Percentiles rank a stretch among this genome's conserved stretches.
Evolutionary conservation across 352 stramenopile genomes (phyloP).

Genomic region (Halophytophthora polymorphica): DNA sequence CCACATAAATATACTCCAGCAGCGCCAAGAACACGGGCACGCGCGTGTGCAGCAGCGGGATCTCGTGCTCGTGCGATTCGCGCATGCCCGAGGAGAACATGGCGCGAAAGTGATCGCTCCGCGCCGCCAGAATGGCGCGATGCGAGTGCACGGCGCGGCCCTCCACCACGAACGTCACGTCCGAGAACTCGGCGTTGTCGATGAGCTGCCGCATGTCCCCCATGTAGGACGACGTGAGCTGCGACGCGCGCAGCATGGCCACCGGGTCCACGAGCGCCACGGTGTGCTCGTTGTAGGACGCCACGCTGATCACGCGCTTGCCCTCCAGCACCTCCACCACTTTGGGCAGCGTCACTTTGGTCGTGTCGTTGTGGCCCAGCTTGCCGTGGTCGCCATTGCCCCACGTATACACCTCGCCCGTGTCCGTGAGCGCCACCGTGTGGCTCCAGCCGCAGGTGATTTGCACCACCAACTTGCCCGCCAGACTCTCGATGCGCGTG

Average conservation of each 20-base stretch:
- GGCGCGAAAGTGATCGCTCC: slow-evolving; percentile 93
- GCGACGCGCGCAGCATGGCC: slow-evolving; percentile 66
- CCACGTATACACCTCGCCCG: slow-evolving; percentile 93
- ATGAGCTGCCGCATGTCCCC: slow-evolving; percentile 92
- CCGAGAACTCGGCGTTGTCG: slow-evolving; percentile 87
- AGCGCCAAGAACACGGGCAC: slow-evolving; percentile 92
- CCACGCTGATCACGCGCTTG: slow-evolving; percentile 93
- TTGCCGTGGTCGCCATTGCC: slow-evolving; percentile 93
- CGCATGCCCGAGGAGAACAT: slow-evolving; percentile 96
- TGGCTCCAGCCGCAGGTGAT: slow-evolving; percentile 97
- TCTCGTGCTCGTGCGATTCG: slow-evolving; percentile 82
- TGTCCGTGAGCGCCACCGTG: slow-evolving; percentile 92
- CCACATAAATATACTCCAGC: slow-evolving; percentile 97
- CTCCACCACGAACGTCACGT: slow-evolving; percentile 89
- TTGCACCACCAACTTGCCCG: slow-evolving; percentile 88
- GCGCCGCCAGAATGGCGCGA: slow-evolving; percentile 89
- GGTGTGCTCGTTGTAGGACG: slow-evolving; percentile 98
- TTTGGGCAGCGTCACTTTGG: slow-evolving; percentile 94
- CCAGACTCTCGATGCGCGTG: slow-evolving; percentile 89
- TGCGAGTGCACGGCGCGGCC: slow-evolving; percentile 80
- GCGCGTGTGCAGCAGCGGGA: slow-evolving; percentile 88
- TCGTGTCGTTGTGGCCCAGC: slow-evolving; percentile 92
- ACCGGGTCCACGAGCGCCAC: slow-evolving; percentile 89
- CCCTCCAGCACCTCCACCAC: slow-evolving; percentile 88
- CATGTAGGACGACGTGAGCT: slow-evolving; percentile 83